These are phyloP conservation scores for Microdochium trichocladiopsis DNA, from an alignment of 2,329 filamentous ascomycete species.

Conservation along the genomic window DNA sequence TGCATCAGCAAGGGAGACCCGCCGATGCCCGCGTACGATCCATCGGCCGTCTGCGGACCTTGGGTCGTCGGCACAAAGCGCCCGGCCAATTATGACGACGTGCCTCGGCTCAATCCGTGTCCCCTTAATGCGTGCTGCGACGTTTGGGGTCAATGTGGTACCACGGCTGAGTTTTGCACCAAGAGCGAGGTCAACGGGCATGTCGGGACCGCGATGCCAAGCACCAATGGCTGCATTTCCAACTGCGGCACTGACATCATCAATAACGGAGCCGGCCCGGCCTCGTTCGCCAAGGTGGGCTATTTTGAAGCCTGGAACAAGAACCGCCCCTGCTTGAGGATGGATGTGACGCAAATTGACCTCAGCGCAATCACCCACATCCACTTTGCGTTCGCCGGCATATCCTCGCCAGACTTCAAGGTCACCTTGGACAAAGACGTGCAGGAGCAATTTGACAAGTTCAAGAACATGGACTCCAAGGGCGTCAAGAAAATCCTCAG, in stretches of 20 bases:
- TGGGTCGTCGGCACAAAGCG: not conserved
- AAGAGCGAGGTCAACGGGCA: constrained; percentile 14
- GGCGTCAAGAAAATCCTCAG: constrained; percentile 23
- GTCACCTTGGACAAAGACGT: constrained; percentile 10
- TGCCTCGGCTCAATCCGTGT: constrained; percentile 4
- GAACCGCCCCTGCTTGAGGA: constrained; percentile 20
- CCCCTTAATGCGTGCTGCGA: constrained; percentile 2
- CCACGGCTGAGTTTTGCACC: constrained; percentile 24
- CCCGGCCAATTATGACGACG: constrained; percentile 7
- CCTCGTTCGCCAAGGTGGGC: constrained; percentile 7
- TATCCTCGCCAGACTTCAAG: constrained; percentile 15
- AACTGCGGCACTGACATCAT: constrained; percentile 23
- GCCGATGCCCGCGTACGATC: constrained; percentile 24
- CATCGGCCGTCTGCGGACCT: constrained; percentile 24
- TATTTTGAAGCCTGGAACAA: constrained; percentile 27
- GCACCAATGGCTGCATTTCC: no score
- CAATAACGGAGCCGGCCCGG: not conserved
- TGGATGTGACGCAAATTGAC: constrained; percentile 12
- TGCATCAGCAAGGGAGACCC: constrained; percentile 26
- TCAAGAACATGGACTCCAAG: constrained; percentile 9
- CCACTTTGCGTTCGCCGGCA: constrained; percentile 26
- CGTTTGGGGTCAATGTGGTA: constrained; percentile 26
- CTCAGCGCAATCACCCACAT: constrained; percentile 18
- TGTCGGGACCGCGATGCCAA: constrained; percentile 15
- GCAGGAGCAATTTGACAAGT: constrained; percentile 14